Percentiles rank a stretch among this genome's conserved stretches.
These are phyloP conservation scores for Anisodus acutangulus DNA, from an alignment of 257 asterid genomes.

Conservation along the genomic window DNA sequence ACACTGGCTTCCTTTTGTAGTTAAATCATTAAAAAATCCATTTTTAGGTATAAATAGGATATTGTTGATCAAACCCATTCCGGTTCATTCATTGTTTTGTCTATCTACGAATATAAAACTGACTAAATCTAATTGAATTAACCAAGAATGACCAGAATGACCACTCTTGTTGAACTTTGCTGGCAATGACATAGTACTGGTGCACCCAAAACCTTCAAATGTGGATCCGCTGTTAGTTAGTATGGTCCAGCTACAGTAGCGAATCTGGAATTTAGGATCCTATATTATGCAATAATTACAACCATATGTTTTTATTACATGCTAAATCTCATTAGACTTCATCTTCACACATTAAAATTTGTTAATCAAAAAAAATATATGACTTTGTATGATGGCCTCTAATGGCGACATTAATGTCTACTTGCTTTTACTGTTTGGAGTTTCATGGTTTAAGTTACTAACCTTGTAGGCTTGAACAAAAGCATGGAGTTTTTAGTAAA, in stretches of 20 bases:
- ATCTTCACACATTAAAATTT: background rate
- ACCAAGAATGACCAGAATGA: too few species aligned
- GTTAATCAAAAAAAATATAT: background rate
- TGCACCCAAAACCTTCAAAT: background rate
- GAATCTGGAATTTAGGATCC: background rate
- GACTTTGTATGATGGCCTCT: conserved; percentile 10
- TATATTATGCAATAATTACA: background rate
- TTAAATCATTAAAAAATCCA: background rate
- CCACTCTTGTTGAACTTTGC: too few species aligned
- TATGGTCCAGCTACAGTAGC: background rate
- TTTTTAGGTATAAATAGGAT: background rate
- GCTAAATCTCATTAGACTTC: conserved; percentile 3
- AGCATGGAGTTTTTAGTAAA: conserved; percentile 90
- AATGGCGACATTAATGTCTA: background rate
- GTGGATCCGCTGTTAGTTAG: background rate
- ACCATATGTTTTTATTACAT: background rate
- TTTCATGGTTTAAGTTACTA: background rate
- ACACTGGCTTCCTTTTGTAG: background rate
- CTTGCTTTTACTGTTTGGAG: background rate
- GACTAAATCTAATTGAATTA: background rate
- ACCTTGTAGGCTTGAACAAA: conserved; percentile 76
- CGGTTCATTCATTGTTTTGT: background rate
- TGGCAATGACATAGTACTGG: background rate
- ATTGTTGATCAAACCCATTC: background rate
- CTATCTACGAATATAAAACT: background rate